These are phyloP conservation scores for Xylogone sp. DNA, from an alignment of 2,329 filamentous ascomycete genomes.

Conservation along the genomic window DNA sequence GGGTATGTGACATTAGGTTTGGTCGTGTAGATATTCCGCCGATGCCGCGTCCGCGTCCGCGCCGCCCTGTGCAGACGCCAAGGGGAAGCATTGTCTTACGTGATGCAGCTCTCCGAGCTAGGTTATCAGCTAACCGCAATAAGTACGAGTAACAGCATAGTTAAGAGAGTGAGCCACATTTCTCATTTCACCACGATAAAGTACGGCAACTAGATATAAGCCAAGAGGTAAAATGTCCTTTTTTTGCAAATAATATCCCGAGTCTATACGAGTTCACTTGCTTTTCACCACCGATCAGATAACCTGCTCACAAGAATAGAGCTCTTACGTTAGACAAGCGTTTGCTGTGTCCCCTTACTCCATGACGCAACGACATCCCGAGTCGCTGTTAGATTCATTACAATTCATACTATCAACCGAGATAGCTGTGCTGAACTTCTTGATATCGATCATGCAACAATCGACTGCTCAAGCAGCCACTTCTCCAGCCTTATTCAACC, in stretches of 20 bases:
- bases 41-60: too few species aligned
- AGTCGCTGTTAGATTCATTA: background rate
- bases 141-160: too few species aligned
- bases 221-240: slow-evolving; percentile 10
- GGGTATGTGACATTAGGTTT: too few species aligned
- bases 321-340: background rate
- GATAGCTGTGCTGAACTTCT: background rate
- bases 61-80: too few species aligned
- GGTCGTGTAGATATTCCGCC: too few species aligned
- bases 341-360: background rate
- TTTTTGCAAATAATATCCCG: slow-evolving; percentile 16
- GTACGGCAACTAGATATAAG: background rate
- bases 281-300: slow-evolving; percentile 24
- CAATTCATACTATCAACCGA: background rate
- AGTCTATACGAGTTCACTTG: slow-evolving; percentile 27
- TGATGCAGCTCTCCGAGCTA: too few species aligned
- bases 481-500: slow-evolving; percentile 73
- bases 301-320: slow-evolving; percentile 1
- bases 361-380: background rate
- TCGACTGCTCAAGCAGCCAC: slow-evolving; percentile 20
- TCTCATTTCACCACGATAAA: slow-evolving; percentile 7
- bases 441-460: background rate
- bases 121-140: too few species aligned
- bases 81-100: too few species aligned
- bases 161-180: too few species aligned